Percentiles rank a stretch among this genome's conserved stretches.
Evolutionary conservation across 2,329 filamentous ascomycete species (phyloP).

Genomic region (Neocucurbitaria cava): DNA sequence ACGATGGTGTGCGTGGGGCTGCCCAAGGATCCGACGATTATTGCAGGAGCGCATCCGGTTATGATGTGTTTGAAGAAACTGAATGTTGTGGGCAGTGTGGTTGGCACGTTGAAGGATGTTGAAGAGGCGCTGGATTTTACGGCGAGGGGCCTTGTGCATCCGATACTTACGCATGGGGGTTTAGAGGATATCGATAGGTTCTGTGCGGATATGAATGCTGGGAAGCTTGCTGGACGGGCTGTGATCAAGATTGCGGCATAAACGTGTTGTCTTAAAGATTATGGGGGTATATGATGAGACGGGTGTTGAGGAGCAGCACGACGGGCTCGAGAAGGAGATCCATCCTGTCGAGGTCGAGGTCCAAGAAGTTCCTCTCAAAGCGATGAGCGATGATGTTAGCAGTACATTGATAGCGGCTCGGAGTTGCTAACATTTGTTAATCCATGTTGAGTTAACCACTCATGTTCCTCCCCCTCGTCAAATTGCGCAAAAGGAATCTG

Average conservation of each 20-base stretch:
- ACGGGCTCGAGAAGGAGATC: conserved; percentile 17
- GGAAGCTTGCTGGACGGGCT: conserved; percentile 51
- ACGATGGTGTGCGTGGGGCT: conserved; percentile 41
- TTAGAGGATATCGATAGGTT: conserved; percentile 51
- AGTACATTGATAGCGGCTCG: not conserved
- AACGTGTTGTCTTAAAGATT: no score
- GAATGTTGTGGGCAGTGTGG: conserved; percentile 53
- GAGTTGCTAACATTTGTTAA: not conserved
- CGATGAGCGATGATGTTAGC: no score
- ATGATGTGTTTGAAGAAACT: conserved; percentile 49
- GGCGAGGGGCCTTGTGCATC: conserved; percentile 51
- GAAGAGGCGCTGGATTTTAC: conserved; percentile 56
- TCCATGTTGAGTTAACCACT: not conserved
- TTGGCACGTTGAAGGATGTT: conserved; percentile 54
- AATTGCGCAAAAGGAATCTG: not conserved
- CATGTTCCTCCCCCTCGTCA: not conserved
- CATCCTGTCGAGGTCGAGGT: conserved; percentile 9
- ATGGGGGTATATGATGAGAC: conserved; percentile 5
- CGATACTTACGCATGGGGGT: conserved; percentile 49
- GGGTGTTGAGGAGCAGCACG: conserved; percentile 9
- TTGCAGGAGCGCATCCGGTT: conserved; percentile 45
- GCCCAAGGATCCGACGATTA: conserved; percentile 27
- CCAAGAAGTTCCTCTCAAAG: not conserved
- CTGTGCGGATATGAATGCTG: conserved; percentile 47
- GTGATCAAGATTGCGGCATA: conserved; percentile 49